Percentiles rank a stretch among this genome's conserved stretches.
These are phyloP conservation scores for Aspergillus diversus DNA, from an alignment of 495 filamentous ascomycete species.

Conservation along the genomic window DNA sequence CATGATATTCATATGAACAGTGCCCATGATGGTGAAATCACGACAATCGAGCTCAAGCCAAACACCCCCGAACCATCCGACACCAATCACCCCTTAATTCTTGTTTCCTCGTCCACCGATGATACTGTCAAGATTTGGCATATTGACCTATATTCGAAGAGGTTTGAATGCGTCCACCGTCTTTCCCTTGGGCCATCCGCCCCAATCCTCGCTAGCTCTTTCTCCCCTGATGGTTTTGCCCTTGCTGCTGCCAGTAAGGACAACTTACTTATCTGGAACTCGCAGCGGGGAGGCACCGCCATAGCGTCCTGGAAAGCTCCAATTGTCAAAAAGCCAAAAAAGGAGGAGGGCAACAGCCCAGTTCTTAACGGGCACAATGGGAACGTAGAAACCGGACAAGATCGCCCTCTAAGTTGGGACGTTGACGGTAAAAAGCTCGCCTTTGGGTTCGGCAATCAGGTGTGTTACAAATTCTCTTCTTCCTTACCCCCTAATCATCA, in stretches of 20 bases:
- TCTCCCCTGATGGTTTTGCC: constrained; percentile 73
- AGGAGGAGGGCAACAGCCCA: constrained; percentile 32
- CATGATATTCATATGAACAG: constrained; percentile 44
- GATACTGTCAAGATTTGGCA: constrained; percentile 73
- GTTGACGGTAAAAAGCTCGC: constrained; percentile 73
- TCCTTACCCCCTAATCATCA: background rate
- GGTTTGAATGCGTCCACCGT: constrained; percentile 58
- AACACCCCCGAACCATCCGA: constrained; percentile 31
- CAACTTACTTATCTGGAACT: constrained; percentile 71
- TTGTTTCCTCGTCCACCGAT: constrained; percentile 57
- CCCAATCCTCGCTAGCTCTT: constrained; percentile 64
- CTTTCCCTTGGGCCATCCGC: constrained; percentile 48
- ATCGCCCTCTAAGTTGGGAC: constrained; percentile 74
- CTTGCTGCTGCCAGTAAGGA: constrained; percentile 70
- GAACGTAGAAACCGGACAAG: constrained; percentile 29
- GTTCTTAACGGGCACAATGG: constrained; percentile 47
- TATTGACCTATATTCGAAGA: constrained; percentile 59
- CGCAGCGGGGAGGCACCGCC: constrained; percentile 66
- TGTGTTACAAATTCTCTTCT: constrained; percentile 41
- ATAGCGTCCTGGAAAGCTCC: constrained; percentile 63
- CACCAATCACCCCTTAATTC: constrained; percentile 34
- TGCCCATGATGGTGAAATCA: constrained; percentile 51
- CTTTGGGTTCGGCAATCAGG: constrained; percentile 70
- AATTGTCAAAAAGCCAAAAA: constrained; percentile 33
- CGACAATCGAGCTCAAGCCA: constrained; percentile 48